phyloP scores from a whole-genome alignment of 2,329 filamentous ascomycete species.

The Plectosphaerella plurivora region DNA sequence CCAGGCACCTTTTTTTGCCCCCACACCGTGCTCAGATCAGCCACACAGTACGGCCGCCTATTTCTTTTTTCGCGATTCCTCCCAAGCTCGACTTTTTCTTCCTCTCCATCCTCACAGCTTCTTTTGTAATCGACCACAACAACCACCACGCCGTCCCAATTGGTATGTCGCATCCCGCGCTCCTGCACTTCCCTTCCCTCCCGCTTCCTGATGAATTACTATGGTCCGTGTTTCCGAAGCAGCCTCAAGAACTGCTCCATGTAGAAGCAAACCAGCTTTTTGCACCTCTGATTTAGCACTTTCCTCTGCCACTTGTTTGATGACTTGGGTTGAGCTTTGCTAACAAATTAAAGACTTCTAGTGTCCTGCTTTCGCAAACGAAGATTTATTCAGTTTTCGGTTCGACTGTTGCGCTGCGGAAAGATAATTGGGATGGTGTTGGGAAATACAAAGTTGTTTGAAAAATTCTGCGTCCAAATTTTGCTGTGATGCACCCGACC shows the following conservation, averaged over 20 bases:
- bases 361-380: no score
- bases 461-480: no score
- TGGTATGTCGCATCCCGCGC: conserved; percentile 52
- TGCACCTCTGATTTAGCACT: conserved; percentile 65
- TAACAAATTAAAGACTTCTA: background rate
- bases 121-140: background rate
- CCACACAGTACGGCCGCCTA: background rate
- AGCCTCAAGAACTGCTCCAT: conserved; percentile 85
- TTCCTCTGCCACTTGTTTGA: conserved; percentile 1
- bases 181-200: background rate
- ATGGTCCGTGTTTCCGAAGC: conserved; percentile 96
- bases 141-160: background rate
- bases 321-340: background rate
- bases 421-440: no score
- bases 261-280: conserved; percentile 67
- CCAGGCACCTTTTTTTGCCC: no score
- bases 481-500: no score
- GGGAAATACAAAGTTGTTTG: no score
- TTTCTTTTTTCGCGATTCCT: background rate
- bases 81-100: background rate
- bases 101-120: background rate
- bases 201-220: conserved; percentile 63
- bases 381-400: no score
- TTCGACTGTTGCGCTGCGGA: no score
- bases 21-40: no score